Conservation (phyloP, 495 filamentous ascomycete species). For the Podospora pseudopauciseta region DNA sequence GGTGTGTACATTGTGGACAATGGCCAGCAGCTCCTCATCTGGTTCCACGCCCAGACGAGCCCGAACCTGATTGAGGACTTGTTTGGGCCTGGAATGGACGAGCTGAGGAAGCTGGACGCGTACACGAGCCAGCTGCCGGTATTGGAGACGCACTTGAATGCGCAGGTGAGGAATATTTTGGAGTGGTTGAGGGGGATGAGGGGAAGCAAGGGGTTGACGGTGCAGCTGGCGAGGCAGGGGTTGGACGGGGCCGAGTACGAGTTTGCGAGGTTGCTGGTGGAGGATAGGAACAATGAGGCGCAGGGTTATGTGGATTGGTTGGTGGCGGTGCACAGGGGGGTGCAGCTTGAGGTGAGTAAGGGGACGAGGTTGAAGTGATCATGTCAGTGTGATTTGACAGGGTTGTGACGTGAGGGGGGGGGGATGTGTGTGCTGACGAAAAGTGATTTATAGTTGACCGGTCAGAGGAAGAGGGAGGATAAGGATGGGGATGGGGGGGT, state of each 20-base stretch:
- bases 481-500: slow-evolving; percentile 49
- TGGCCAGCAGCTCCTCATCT: slow-evolving; percentile 83
- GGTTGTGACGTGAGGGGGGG: not conserved
- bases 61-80: slow-evolving; percentile 84
- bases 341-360: slow-evolving; percentile 74
- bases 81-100: slow-evolving; percentile 73
- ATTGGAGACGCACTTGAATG: slow-evolving; percentile 89
- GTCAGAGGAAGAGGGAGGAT: slow-evolving; percentile 74
- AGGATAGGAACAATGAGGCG: slow-evolving; percentile 96
- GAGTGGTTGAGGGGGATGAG: slow-evolving; percentile 78
- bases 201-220: slow-evolving; percentile 80
- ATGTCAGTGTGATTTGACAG: not conserved
- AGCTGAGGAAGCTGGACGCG: slow-evolving; percentile 72
- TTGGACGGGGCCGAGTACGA: slow-evolving; percentile 95
- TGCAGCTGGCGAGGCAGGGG: slow-evolving; percentile 90
- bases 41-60: slow-evolving; percentile 77
- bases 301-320: slow-evolving; percentile 98
- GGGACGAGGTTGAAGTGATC: not conserved
- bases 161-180: slow-evolving; percentile 88
- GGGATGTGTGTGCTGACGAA: not conserved
- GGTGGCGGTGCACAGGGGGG: slow-evolving; percentile 87
- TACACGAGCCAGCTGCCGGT: slow-evolving; percentile 70
- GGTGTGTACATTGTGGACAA: slow-evolving; percentile 98
- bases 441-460: slow-evolving; percentile 50
- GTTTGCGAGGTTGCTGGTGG: slow-evolving; percentile 84